Conservation (phyloP, 2,329 filamentous ascomycete species). For the Fusarium sp. region DNA sequence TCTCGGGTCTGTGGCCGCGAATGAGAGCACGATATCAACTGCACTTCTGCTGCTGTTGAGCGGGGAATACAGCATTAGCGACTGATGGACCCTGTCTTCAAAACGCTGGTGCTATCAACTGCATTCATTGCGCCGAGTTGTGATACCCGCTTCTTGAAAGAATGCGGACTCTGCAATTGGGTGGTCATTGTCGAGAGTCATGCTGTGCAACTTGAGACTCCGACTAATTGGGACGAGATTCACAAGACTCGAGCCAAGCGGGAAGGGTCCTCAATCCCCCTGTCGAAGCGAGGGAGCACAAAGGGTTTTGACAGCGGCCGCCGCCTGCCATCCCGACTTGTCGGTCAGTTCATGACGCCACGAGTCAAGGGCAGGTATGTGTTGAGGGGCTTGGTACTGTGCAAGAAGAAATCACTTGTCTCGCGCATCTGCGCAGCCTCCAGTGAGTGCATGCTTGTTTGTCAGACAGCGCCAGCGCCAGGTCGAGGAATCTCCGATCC, state of each 20-base stretch:
- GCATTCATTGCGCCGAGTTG: not conserved
- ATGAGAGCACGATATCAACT: not conserved
- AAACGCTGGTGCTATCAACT: not conserved
- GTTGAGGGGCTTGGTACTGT: conserved; percentile 9
- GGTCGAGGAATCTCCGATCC: conserved; percentile 5
- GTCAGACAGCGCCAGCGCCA: not conserved
- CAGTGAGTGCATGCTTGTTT: conserved; percentile 11
- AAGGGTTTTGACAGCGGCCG: conserved; percentile 7
- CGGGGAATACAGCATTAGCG: not conserved
- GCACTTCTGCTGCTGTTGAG: not conserved
- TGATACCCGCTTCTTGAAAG: not conserved
- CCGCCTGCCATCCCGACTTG: conserved; percentile 4
- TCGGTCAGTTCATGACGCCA: conserved; percentile 8
- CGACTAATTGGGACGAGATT: not conserved
- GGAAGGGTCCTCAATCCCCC: not conserved
- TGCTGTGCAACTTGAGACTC: not conserved
- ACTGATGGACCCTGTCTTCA: not conserved
- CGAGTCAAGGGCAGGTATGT: conserved; percentile 11
- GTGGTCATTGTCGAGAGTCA: not conserved
- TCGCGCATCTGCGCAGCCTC: conserved; percentile 10
- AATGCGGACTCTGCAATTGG: not conserved
- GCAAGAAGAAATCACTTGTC: not conserved
- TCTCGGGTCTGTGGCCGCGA: not conserved
- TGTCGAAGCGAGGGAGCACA: conserved; percentile 2
- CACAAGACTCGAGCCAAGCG: not conserved